Conservation (phyloP, 345 rosid species). For the Eutrema heterophyllum region DNA sequence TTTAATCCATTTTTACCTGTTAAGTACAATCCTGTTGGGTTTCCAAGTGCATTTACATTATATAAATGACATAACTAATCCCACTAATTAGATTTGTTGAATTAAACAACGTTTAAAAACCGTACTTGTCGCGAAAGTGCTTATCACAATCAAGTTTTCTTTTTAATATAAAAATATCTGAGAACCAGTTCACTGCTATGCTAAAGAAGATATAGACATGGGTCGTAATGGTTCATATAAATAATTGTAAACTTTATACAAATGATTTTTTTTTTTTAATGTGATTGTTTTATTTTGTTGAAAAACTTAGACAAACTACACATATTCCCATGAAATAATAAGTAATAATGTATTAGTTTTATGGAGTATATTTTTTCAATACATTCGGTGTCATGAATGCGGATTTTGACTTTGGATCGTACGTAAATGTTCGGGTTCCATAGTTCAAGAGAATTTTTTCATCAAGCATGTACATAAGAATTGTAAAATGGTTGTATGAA, state of each 20-base stretch:
- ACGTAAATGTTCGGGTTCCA: not conserved
- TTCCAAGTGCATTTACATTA: not conserved
- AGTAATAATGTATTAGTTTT: not conserved
- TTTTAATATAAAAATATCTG: not conserved
- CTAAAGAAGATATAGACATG: conserved; percentile 18
- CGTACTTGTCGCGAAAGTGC: conserved; percentile 20
- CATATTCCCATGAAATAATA: conserved; percentile 4
- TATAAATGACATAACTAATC: not conserved
- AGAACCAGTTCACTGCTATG: conserved; percentile 10
- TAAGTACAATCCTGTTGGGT: not conserved
- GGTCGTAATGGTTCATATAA: conserved; percentile 15
- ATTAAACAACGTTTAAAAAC: not conserved
- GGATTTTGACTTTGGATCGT: not conserved
- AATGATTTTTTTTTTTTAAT: not conserved
- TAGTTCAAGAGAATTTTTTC: not conserved
- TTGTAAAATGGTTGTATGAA: not conserved
- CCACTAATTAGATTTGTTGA: not conserved
- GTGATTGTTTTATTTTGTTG: not conserved
- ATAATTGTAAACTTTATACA: not conserved
- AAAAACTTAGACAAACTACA: conserved; percentile 14
- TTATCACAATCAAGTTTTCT: conserved; percentile 12
- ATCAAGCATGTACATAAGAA: not conserved
- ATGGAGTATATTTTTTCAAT: not conserved
- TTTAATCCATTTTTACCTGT: not conserved
- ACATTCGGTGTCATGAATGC: not conserved